phyloP scores from a whole-genome alignment of 768 basidiomycete genomes.

The Podaxis sp. region DNA sequence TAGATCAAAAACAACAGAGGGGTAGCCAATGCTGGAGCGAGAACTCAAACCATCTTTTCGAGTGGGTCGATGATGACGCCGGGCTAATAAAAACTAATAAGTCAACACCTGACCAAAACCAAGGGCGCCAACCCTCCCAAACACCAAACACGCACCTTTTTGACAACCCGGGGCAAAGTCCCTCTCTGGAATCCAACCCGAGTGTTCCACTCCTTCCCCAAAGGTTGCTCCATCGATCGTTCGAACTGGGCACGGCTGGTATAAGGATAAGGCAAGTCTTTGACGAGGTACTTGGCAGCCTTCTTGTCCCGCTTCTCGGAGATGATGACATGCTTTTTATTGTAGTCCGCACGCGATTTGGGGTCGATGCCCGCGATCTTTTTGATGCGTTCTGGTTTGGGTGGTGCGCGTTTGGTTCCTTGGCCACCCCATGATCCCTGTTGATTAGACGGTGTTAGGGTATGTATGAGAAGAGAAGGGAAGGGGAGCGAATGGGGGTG shows the following conservation, averaged over 20 bases:
- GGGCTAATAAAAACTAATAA: constrained; percentile 40
- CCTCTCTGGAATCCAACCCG: constrained; percentile 79
- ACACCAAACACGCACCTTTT: constrained; percentile 58
- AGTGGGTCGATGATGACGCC: constrained; percentile 70
- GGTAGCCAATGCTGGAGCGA: not conserved
- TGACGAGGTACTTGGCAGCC: constrained; percentile 83
- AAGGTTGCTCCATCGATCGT: constrained; percentile 71
- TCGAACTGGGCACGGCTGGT: constrained; percentile 94
- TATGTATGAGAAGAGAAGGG: not conserved
- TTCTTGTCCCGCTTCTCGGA: constrained; percentile 96
- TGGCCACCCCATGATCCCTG: constrained; percentile 93
- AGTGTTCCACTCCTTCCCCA: constrained; percentile 95
- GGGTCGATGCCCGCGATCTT: constrained; percentile 82
- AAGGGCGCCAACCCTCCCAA: not conserved
- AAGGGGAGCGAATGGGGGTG: not conserved
- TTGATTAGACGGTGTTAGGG: constrained; percentile 7
- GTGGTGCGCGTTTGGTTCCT: constrained; percentile 58
- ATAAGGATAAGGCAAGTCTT: constrained; percentile 93
- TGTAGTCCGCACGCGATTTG: constrained; percentile 75
- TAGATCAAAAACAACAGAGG: not conserved
- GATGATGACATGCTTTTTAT: constrained; percentile 88
- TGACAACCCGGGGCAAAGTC: constrained; percentile 82
- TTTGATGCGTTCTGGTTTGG: constrained; percentile 75
- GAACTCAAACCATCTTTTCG: constrained; percentile 37
- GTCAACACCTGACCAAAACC: constrained; percentile 6